Percentiles rank a stretch among this genome's conserved stretches.
Evolutionary conservation across 2,329 filamentous ascomycete genomes (phyloP).

Genomic region (Metarhizium sp.): DNA sequence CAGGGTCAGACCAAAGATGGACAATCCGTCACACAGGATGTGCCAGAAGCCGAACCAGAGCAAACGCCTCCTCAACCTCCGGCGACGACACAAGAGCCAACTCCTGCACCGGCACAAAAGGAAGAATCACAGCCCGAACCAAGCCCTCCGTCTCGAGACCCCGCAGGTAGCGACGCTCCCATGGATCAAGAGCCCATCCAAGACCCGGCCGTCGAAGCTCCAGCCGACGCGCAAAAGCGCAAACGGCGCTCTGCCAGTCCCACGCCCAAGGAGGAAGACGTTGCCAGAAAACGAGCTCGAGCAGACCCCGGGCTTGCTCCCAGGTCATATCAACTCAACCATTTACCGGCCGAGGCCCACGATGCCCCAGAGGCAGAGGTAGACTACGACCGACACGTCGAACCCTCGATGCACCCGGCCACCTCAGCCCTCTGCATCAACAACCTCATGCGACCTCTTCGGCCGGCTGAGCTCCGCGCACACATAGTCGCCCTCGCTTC

Average conservation of each 20-base stretch:
- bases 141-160: background rate
- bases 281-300: slow-evolving; percentile 46
- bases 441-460: slow-evolving; percentile 81
- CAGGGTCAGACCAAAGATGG: background rate
- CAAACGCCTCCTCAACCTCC: background rate
- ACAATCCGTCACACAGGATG: background rate
- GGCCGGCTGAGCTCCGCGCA: slow-evolving; percentile 53
- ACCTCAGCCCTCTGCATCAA: slow-evolving; percentile 79
- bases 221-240: slow-evolving; percentile 47
- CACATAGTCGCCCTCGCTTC: slow-evolving; percentile 64
- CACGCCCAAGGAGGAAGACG: slow-evolving; percentile 41
- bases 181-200: background rate
- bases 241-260: slow-evolving; percentile 59
- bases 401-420: slow-evolving; percentile 58
- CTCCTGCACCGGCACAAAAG: background rate
- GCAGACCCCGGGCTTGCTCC: slow-evolving; percentile 11
- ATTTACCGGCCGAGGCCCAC: background rate
- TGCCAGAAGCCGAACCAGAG: background rate
- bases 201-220: slow-evolving; percentile 1
- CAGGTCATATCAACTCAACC: background rate
- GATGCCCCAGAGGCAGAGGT: slow-evolving; percentile 15
- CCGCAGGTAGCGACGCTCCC: background rate
- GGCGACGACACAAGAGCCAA: background rate
- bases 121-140: background rate
- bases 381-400: slow-evolving; percentile 27